A percentile compares a stretch with the other conserved stretches of the same genome.
Evolutionary conservation across 768 basidiomycete genomes (phyloP).

Genomic region (Lactifluus subvellereus): DNA sequence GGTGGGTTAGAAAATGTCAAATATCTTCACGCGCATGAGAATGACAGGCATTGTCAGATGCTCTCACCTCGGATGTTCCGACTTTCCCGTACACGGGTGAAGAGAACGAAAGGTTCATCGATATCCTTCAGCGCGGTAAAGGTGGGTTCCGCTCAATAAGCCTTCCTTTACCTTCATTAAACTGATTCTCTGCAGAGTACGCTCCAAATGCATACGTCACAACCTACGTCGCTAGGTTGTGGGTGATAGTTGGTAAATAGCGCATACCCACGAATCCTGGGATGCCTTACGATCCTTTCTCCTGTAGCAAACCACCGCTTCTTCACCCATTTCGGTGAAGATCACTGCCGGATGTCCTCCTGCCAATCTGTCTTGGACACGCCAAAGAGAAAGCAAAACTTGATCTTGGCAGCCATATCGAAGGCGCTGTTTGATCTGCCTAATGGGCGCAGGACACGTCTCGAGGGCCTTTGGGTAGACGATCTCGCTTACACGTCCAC

Average conservation of each 20-base stretch:
- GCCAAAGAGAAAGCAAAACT: neutral
- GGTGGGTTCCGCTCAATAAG: neutral
- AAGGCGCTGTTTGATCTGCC: slow-evolving; percentile 10
- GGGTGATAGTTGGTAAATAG: slow-evolving; percentile 9
- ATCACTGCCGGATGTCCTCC: slow-evolving; percentile 3
- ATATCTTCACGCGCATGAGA: neutral
- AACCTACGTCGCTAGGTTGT: neutral
- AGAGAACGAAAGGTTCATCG: neutral
- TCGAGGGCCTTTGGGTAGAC: slow-evolving; percentile 8
- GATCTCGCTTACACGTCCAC: neutral
- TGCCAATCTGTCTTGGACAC: neutral
- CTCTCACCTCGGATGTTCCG: slow-evolving; percentile 1
- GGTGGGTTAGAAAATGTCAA: neutral
- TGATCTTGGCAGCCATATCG: neutral
- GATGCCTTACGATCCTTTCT: neutral
- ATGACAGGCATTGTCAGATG: slow-evolving; percentile 1
- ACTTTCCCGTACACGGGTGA: slow-evolving; percentile 16
- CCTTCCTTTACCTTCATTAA: neutral
- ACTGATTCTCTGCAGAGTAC: neutral
- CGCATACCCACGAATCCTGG: neutral
- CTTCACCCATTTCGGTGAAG: slow-evolving; percentile 7
- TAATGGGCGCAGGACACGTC: neutral
- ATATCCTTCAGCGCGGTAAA: slow-evolving; percentile 1
- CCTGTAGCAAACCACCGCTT: slow-evolving; percentile 12
- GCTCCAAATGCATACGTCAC: neutral